phyloP scores from a whole-genome alignment of 192 early-diverging fungal species.

The Coemansia sp. region DNA sequence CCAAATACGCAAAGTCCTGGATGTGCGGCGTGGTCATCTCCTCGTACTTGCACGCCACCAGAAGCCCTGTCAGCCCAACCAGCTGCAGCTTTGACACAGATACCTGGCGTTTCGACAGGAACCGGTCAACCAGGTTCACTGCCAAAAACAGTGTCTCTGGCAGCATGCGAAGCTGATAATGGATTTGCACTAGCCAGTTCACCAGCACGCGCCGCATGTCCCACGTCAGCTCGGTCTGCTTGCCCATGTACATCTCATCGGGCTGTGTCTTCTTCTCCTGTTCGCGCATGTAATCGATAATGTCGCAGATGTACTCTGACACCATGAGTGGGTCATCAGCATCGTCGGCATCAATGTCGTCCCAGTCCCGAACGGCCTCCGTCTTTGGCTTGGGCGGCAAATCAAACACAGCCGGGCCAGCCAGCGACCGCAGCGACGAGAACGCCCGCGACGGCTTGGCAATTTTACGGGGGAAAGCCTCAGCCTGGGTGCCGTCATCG shows the following conservation, averaged over 20 bases:
- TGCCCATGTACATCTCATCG: conserved; percentile 75
- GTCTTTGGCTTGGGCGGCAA: background rate
- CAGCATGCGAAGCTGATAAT: conserved; percentile 84
- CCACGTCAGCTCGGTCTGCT: conserved; percentile 86
- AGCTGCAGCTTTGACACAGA: conserved; percentile 88
- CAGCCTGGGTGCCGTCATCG: conserved; percentile 6
- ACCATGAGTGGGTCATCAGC: conserved; percentile 86
- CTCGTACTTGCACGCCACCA: conserved; percentile 94
- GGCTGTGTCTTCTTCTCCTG: conserved; percentile 78
- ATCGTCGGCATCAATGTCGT: conserved; percentile 80
- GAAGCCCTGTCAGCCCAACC: conserved; percentile 86
- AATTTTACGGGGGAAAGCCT: conserved; percentile 24
- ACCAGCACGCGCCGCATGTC: conserved; percentile 90
- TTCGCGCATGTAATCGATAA: conserved; percentile 81
- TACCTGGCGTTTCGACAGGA: conserved; percentile 83
- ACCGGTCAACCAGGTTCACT: conserved; percentile 94
- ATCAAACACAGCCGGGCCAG: conserved; percentile 18
- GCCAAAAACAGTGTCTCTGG: conserved; percentile 93
- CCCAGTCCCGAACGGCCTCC: conserved; percentile 52
- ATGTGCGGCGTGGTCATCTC: conserved; percentile 84
- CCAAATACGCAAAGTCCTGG: conserved; percentile 81
- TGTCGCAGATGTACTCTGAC: conserved; percentile 90
- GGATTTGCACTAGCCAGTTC: conserved; percentile 94
- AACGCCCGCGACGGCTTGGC: conserved; percentile 44
- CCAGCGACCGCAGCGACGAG: conserved; percentile 25